phyloP scores from a whole-genome alignment of 192 early-diverging fungal species.

The Anaeromyces robustus region DNA sequence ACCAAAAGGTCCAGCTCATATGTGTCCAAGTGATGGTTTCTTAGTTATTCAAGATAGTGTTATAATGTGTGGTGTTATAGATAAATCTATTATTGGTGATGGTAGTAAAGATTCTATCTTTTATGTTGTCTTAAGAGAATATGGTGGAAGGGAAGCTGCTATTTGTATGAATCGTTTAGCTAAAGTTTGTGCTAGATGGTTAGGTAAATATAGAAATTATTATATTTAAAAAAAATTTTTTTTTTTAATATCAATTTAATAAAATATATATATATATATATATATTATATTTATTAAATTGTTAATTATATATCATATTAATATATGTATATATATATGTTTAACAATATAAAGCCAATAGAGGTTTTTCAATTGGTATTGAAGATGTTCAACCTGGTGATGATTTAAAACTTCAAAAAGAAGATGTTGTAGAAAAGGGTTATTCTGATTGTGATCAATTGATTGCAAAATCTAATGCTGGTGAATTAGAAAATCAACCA shows the following conservation, averaged over 20 bases:
- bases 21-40: constrained; percentile 83
- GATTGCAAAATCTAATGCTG: constrained; percentile 50
- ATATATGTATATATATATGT: background rate
- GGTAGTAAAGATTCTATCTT: constrained; percentile 91
- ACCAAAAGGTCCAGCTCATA: constrained; percentile 14
- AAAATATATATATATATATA: background rate
- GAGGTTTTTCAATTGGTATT: constrained; percentile 96
- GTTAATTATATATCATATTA: background rate
- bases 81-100: constrained; percentile 92
- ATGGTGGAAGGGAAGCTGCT: constrained; percentile 67
- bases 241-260: too few species aligned
- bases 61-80: constrained; percentile 81
- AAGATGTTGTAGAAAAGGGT: constrained; percentile 56
- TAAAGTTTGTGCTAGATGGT: constrained; percentile 82
- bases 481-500: constrained; percentile 63
- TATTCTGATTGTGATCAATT: constrained; percentile 72
- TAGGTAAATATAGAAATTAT: too few species aligned
- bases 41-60: constrained; percentile 86
- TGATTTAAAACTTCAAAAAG: constrained; percentile 61
- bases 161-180: constrained; percentile 89
- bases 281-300: background rate
- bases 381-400: constrained; percentile 86
- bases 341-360: constrained; percentile 47
- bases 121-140: constrained; percentile 84
- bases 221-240: too few species aligned